Evolutionary conservation across 2,329 filamentous ascomycete species (phyloP), one percentile per base, ranked within the genome.

Genomic region (Blastomyces gilchristii): DNA sequence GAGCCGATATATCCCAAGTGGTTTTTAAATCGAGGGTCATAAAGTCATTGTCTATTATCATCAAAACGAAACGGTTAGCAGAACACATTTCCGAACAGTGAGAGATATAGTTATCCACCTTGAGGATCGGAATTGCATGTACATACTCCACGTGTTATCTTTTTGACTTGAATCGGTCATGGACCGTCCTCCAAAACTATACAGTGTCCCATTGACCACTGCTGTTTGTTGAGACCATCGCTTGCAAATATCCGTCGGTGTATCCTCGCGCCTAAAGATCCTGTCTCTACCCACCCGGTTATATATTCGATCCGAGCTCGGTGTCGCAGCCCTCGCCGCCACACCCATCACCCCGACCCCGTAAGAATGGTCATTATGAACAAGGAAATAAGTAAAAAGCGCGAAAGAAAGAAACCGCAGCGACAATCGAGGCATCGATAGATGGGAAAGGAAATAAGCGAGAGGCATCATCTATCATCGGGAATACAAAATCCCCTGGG

Each of bases 121-220:
- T n/a, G 11, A 37, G 39, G 22, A 58, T 31, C 14, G 1, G 43
- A 58, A 61, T 12, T 12, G 37, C 8, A 6, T n/a, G 37, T 16
- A 70, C 82, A 69, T 79, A 87, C 85, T 90, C 88, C 88, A 91
- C 1, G 84, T 87, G 69, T 90, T 77, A 6, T 77, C 74, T 1
- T 76, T 80, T 69, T 91, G 88, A 45, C 81, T 80, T 16, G 80
- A 73, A 18, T 80, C 73, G 1, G 79, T 82, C 59, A 81, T 87
- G 16, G 84, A 82, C 67, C 87, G 82, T 34, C 89, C 89, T 45
- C 89, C 89, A 68, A 90, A 92, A 62, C 90, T 82, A 71, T 90
- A 92, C 2, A 91, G 71, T 0, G 87, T 91, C 16, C 88, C 88
- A 67, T 91, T 91, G 18, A 92, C 80, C 45, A 88, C 72, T 3